Percentiles rank a stretch among this genome's conserved stretches.
These are phyloP conservation scores for Podospora conica DNA, from an alignment of 495 filamentous ascomycete genomes.

Conservation along the genomic window DNA sequence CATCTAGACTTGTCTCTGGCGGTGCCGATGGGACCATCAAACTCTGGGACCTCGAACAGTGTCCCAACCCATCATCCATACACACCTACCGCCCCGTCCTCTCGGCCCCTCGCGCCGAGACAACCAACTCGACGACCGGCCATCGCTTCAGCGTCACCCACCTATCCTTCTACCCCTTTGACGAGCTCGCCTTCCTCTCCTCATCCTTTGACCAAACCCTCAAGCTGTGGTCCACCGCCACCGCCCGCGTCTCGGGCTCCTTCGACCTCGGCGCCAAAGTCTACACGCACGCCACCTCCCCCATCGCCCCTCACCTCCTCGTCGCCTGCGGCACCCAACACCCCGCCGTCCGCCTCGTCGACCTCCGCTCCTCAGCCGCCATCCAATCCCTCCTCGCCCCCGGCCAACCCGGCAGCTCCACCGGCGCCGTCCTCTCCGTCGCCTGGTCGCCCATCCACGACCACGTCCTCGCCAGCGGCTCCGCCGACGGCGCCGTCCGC, in stretches of 20 bases:
- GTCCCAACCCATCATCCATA: constrained; percentile 26
- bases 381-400: constrained; percentile 60
- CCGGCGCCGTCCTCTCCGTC: constrained; percentile 62
- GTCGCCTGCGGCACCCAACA: constrained; percentile 82
- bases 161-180: constrained; percentile 83
- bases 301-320: constrained; percentile 63
- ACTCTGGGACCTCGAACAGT: constrained; percentile 74
- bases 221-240: constrained; percentile 67
- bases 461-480: constrained; percentile 71
- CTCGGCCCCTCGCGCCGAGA: constrained; percentile 22
- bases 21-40: constrained; percentile 72
- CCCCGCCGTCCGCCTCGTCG: constrained; percentile 70
- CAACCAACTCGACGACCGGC: constrained; percentile 18
- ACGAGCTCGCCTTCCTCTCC: constrained; percentile 69
- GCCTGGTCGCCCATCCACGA: constrained; percentile 75
- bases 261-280: constrained; percentile 67
- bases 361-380: constrained; percentile 68
- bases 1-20: constrained; percentile 68
- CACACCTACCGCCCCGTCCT: constrained; percentile 47
- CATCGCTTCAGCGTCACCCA: constrained; percentile 80
- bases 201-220: constrained; percentile 79
- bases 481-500: constrained; percentile 69
- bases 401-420: constrained; percentile 48
- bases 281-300: constrained; percentile 70
- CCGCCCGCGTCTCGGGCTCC: constrained; percentile 51